Base-by-base conservation (phyloP, 768 basidiomycete genomes). In the Termitomyces sp. region DNA sequence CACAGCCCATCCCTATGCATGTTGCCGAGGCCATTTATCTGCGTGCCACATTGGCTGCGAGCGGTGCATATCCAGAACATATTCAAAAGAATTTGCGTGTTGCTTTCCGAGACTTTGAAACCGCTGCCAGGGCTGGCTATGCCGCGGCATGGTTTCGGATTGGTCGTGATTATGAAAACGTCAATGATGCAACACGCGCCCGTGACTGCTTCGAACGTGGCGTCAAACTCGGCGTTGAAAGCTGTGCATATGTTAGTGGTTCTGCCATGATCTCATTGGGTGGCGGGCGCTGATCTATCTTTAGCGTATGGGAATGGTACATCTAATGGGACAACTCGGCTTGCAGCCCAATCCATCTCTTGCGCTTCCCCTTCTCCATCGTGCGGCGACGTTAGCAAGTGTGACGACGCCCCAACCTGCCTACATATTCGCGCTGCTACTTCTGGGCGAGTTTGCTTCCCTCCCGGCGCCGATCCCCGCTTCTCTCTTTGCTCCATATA, bases 241-340 rank as follows among this genome's bases (percentile, higher is more conserved):
- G 86, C 49, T 94, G 89, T 69, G 76, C 86, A 56, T 95, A 96
- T 68, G 92, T 90, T 65, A 63, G 88, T 71, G 10, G 27, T 36
- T 44, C 14, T 51, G 59, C 58, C 36, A 51, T 37, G 49, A 18
- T 48, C 53, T n/a, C 39, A 44, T 46, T 47, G 8, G 4, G 20
- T 27, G 39, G n/a, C 37, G 42, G 13, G 51, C 41, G 42, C 43
- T 18, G 22, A 26, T 49, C 20, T 32, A 14, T 34, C 46, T 53
- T n/a, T 61, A 94, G 90, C 87, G 95, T 0, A 80, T 98, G 76
- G 95, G 93, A 1, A 95, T 96, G 87, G 95, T 94, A 0, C 79
- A 94, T 66, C 76, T 98, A 9, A 81, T 94, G 64, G 94, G 92
- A 32, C 96, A 98, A 68, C 85, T 98, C 20, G 80, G 80, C 10